Evolutionary conservation across 257 asterid species (phyloP).

Genomic region (Parsonsia alboflavescens): DNA sequence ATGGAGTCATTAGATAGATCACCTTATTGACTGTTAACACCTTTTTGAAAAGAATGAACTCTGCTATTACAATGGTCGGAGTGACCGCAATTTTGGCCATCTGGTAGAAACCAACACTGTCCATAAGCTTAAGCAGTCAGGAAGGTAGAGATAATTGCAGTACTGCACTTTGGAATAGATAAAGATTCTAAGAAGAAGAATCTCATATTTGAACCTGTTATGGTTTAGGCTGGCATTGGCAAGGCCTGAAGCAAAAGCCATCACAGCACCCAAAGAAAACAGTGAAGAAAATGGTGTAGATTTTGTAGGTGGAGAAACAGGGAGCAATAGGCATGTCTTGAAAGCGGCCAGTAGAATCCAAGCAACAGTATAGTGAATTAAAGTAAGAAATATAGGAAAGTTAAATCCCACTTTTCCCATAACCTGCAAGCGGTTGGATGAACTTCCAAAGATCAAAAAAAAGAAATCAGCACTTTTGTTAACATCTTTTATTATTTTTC

Average conservation of each 20-base stretch:
- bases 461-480: neutral
- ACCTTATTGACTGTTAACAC: slow-evolving; percentile 54
- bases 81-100: slow-evolving; percentile 95
- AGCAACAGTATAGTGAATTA: slow-evolving; percentile 67
- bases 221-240: slow-evolving; percentile 76
- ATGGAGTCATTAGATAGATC: neutral
- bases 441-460: neutral
- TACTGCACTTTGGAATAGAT: neutral
- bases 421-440: slow-evolving; percentile 36
- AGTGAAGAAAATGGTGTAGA: slow-evolving; percentile 71
- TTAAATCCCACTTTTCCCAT: slow-evolving; percentile 92
- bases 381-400: slow-evolving; percentile 74
- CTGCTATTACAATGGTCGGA: slow-evolving; percentile 77
- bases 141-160: slow-evolving; percentile 12
- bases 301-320: slow-evolving; percentile 67
- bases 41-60: slow-evolving; percentile 58
- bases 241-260: slow-evolving; percentile 88
- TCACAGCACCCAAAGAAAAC: slow-evolving; percentile 73
- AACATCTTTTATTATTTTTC: neutral
- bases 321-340: slow-evolving; percentile 59
- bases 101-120: slow-evolving; percentile 93
- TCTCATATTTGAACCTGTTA: slow-evolving; percentile 49
- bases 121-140: slow-evolving; percentile 32
- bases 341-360: slow-evolving; percentile 74
- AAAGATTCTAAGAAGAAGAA: neutral